Evolutionary conservation across 805 yeast genomes (phyloP).

Genomic region (Komagataella mondaviorum): DNA sequence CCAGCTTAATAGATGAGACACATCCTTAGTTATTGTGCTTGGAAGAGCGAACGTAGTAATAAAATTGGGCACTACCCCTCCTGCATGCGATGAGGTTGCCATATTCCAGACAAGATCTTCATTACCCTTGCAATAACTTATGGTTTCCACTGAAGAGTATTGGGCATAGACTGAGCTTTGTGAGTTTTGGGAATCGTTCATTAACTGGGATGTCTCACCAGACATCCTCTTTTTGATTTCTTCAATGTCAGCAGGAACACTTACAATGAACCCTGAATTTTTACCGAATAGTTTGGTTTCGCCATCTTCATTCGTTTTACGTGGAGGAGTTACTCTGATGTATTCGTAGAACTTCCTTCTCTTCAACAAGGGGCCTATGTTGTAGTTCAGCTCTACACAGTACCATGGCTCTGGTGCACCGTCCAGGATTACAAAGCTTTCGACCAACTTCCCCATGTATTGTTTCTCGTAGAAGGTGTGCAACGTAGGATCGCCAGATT

Average conservation of each 20-base stretch:
- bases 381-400: background rate
- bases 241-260: background rate
- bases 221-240: background rate
- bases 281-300: background rate
- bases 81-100: background rate
- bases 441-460: background rate
- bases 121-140: background rate
- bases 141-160: background rate
- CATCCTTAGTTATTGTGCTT: background rate
- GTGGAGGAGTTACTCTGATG: background rate
- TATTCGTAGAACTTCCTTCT: background rate
- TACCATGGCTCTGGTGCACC: background rate
- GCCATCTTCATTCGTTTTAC: background rate
- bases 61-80: background rate
- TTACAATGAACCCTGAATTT: background rate
- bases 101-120: background rate
- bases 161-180: background rate
- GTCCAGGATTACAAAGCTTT: background rate
- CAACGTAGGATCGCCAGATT: background rate
- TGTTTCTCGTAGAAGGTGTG: background rate
- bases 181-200: background rate
- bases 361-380: background rate
- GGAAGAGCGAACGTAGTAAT: background rate
- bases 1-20: background rate
- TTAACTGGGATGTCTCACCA: background rate